Percentiles rank a stretch among this genome's conserved stretches.
These are phyloP conservation scores for Clausena lansium DNA, from an alignment of 345 rosid species.

Conservation along the genomic window DNA sequence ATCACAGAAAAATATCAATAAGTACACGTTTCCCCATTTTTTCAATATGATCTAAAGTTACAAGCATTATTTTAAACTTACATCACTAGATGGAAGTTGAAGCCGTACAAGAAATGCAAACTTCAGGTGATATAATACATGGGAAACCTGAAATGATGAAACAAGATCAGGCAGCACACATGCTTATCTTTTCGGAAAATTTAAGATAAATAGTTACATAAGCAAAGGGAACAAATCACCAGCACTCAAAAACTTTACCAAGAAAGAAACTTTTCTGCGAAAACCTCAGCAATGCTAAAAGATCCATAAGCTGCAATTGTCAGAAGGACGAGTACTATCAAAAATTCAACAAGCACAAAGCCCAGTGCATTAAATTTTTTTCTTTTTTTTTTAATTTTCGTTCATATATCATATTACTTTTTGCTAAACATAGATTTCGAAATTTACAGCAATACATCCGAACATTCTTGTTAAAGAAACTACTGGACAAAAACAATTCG, in stretches of 20 bases:
- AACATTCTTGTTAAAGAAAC: not conserved
- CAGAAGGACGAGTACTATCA: too few species aligned
- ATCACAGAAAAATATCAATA: not conserved
- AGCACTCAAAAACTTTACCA: too few species aligned
- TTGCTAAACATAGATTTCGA: not conserved
- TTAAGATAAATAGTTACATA: too few species aligned
- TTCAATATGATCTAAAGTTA: not conserved
- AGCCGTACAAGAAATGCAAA: constrained; percentile 78
- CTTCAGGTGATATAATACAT: constrained; percentile 66
- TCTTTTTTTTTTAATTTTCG: not conserved
- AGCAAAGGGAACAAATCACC: too few species aligned
- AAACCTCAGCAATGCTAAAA: too few species aligned
- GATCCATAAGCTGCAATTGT: too few species aligned
- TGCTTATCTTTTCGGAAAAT: too few species aligned
- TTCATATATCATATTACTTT: not conserved
- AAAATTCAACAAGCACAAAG: too few species aligned
- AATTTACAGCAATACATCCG: not conserved
- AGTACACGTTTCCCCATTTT: not conserved
- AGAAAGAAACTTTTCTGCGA: too few species aligned
- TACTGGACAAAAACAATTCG: not conserved
- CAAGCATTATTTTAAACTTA: constrained; percentile 20
- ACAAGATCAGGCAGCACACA: not conserved
- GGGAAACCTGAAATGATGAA: constrained; percentile 46
- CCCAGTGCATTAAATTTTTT: too few species aligned
- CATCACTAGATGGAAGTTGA: constrained; percentile 49